Conservation (phyloP, 2,329 filamentous ascomycete genomes). For the Calonectria henricotiae region DNA sequence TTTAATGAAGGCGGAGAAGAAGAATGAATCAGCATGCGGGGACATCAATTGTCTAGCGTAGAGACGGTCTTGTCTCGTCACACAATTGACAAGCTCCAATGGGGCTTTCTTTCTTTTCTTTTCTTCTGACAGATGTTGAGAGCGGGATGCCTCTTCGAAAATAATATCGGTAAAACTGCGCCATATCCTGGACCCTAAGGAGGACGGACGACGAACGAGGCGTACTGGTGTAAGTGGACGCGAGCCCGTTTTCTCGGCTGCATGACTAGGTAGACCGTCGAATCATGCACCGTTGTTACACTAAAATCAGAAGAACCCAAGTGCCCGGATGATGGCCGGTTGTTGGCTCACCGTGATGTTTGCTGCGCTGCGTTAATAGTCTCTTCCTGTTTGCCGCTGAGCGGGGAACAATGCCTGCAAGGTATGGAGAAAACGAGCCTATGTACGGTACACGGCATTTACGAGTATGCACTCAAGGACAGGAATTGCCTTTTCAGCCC, state of each 20-base stretch:
- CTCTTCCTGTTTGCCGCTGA: conserved; percentile 8
- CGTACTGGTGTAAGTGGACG: conserved; percentile 22
- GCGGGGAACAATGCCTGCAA: conserved; percentile 6
- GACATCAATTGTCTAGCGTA: conserved; percentile 23
- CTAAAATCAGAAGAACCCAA: conserved; percentile 20
- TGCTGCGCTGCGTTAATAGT: neutral
- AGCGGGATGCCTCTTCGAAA: conserved; percentile 2
- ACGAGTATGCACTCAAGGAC: conserved; percentile 14
- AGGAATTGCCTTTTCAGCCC: conserved; percentile 9
- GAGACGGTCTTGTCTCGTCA: conserved; percentile 17
- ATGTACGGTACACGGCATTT: conserved; percentile 22
- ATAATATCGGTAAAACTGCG: conserved; percentile 1
- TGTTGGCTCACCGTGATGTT: conserved; percentile 2
- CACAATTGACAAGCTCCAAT: conserved; percentile 17
- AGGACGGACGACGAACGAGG: conserved; percentile 11
- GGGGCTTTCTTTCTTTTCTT: neutral
- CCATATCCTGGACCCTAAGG: conserved; percentile 1
- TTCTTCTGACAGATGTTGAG: neutral
- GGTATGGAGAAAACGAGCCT: neutral
- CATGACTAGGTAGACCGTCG: conserved; percentile 30
- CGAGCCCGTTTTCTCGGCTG: conserved; percentile 26
- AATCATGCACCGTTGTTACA: conserved; percentile 30
- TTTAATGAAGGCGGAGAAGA: conserved; percentile 22
- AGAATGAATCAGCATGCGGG: conserved; percentile 22
- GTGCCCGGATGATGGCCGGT: conserved; percentile 25